Evolutionary conservation across 345 rosid species (phyloP).

Genomic region (Aegle marmelos): DNA sequence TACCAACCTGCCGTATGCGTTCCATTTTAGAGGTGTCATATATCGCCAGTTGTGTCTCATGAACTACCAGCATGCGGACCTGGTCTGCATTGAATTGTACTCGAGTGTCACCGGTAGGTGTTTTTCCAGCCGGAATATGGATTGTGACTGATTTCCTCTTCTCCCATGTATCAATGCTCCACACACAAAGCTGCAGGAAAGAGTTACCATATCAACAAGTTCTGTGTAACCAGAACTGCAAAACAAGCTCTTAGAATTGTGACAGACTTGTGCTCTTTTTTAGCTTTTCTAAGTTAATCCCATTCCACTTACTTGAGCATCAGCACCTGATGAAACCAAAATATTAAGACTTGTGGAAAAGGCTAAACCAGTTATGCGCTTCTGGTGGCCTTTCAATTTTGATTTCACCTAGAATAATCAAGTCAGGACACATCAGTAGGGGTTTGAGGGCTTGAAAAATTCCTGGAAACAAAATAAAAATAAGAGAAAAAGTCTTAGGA

Average conservation of each 20-base stretch:
- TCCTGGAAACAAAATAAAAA: neutral
- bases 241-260: neutral
- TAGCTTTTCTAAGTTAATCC: neutral
- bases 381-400: conserved; percentile 83
- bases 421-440: conserved; percentile 4
- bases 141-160: conserved; percentile 59
- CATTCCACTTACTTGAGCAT: conserved; percentile 68
- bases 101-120: conserved; percentile 60
- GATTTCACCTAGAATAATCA: conserved; percentile 62
- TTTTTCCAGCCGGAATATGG: conserved; percentile 67
- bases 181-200: conserved; percentile 54
- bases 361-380: conserved; percentile 78
- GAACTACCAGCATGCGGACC: conserved; percentile 67
- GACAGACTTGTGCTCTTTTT: neutral
- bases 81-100: conserved; percentile 84
- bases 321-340: conserved; percentile 93
- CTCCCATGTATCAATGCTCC: conserved; percentile 95
- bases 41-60: conserved; percentile 76
- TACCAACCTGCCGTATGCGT: conserved; percentile 56
- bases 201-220: neutral
- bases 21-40: conserved; percentile 88
- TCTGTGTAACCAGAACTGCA: neutral
- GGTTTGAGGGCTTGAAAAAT: neutral
- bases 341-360: conserved; percentile 68
- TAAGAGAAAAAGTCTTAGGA: neutral